phyloP scores from a whole-genome alignment of 345 rosid genomes.

The Diplotaxis tenuifolia region DNA sequence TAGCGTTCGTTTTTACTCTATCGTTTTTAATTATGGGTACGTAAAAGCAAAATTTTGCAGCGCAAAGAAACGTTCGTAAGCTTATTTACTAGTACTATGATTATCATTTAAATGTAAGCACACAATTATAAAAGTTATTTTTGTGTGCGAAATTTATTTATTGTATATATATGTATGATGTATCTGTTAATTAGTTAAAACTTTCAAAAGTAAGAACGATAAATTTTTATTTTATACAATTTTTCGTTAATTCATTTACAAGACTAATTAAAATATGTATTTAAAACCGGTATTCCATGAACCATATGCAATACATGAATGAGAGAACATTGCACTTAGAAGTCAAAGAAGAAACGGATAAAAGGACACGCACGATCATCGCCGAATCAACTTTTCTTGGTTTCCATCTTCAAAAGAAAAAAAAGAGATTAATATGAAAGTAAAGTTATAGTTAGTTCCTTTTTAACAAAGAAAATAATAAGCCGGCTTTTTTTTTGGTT shows the following conservation, averaged over 20 bases:
- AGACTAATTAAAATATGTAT: neutral
- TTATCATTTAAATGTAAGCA: neutral
- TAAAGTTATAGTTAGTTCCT: slow-evolving; percentile 8
- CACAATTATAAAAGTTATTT: neutral
- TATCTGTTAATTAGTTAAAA: no score
- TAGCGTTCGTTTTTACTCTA: neutral
- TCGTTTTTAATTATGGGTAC: neutral
- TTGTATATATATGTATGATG: no score
- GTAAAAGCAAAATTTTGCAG: neutral
- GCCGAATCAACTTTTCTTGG: slow-evolving; percentile 14
- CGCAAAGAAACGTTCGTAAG: neutral
- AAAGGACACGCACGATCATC: slow-evolving; percentile 23
- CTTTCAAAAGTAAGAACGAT: neutral
- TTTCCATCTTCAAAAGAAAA: neutral
- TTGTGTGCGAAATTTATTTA: no score
- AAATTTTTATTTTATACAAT: neutral
- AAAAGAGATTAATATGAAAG: neutral
- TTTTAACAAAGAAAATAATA: slow-evolving; percentile 1
- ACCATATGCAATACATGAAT: neutral
- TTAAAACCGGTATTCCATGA: slow-evolving; percentile 5
- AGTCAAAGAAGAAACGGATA: slow-evolving; percentile 14
- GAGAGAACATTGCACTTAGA: slow-evolving; percentile 14
- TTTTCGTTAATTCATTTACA: neutral
- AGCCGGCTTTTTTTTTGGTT: no score
- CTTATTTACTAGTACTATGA: neutral